Conservation (phyloP, 345 rosid species). For the Citrus unshiu region DNA sequence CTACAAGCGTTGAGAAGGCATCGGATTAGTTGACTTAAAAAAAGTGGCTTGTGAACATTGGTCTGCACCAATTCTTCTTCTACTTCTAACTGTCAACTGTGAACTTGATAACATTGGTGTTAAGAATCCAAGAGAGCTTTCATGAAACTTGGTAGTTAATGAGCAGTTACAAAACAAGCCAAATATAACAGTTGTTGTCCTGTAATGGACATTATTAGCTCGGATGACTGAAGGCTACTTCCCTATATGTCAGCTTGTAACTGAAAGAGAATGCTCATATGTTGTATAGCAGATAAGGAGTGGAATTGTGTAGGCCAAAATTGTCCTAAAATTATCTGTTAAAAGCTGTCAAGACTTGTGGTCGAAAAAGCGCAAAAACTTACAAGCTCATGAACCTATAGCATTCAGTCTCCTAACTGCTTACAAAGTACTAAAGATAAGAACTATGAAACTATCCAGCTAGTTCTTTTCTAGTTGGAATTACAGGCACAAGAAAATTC, state of each 20-base stretch:
- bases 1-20: too few species aligned
- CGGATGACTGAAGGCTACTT: neutral
- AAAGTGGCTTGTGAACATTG: too few species aligned
- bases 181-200: neutral
- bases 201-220: neutral
- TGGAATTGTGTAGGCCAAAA: neutral
- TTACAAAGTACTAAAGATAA: neutral
- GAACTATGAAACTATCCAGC: slow-evolving; percentile 14
- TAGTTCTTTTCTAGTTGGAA: slow-evolving; percentile 48
- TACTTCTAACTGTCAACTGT: too few species aligned
- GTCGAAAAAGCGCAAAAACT: neutral
- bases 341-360: too few species aligned
- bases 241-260: neutral
- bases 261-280: neutral
- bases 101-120: too few species aligned
- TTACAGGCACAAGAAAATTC: slow-evolving; percentile 54
- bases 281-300: neutral
- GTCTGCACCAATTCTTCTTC: neutral
- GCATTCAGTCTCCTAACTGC: neutral
- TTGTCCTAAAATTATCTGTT: neutral
- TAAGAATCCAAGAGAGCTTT: neutral
- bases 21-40: too few species aligned
- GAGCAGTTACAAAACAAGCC: neutral
- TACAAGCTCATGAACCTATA: neutral
- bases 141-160: neutral